These are phyloP conservation scores for Pelargonium myrrhifolium DNA, from an alignment of 441 rosid species.

Conservation along the genomic window DNA sequence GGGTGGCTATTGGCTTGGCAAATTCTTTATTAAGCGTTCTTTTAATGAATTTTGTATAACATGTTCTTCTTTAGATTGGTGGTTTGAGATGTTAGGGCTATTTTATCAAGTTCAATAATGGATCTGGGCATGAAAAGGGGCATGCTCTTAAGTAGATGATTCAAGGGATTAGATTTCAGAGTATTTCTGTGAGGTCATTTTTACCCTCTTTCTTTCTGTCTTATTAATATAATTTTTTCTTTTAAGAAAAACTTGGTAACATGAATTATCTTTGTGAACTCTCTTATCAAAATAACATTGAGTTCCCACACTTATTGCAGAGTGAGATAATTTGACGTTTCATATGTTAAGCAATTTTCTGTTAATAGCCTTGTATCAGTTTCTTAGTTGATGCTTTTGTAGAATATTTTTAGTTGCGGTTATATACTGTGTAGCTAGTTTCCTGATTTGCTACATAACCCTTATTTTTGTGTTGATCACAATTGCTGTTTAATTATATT, in stretches of 20 bases:
- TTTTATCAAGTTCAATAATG: neutral
- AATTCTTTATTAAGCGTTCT: too few relatives aligned
- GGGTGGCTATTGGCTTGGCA: too few relatives aligned
- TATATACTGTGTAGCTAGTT: conserved; percentile 4
- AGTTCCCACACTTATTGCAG: neutral
- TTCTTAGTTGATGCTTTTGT: neutral
- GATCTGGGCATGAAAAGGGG: neutral
- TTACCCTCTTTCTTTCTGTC: neutral
- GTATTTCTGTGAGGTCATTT: neutral
- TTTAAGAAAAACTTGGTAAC: neutral
- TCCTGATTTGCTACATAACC: conserved; percentile 6
- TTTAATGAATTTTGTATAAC: too few relatives aligned
- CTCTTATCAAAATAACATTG: neutral
- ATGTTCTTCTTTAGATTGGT: too few relatives aligned
- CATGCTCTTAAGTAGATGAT: neutral
- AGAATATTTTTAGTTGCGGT: neutral
- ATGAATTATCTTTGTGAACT: neutral
- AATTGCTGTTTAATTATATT: conserved; percentile 14
- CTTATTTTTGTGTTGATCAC: conserved; percentile 9
- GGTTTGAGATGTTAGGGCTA: too few relatives aligned
- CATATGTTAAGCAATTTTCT: conserved; percentile 4
- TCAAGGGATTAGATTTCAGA: neutral
- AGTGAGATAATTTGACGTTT: neutral
- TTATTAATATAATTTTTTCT: neutral
- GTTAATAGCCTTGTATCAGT: neutral